These are phyloP conservation scores for Ogataea philodendri DNA, from an alignment of 805 yeast genomes.

Conservation along the genomic window DNA sequence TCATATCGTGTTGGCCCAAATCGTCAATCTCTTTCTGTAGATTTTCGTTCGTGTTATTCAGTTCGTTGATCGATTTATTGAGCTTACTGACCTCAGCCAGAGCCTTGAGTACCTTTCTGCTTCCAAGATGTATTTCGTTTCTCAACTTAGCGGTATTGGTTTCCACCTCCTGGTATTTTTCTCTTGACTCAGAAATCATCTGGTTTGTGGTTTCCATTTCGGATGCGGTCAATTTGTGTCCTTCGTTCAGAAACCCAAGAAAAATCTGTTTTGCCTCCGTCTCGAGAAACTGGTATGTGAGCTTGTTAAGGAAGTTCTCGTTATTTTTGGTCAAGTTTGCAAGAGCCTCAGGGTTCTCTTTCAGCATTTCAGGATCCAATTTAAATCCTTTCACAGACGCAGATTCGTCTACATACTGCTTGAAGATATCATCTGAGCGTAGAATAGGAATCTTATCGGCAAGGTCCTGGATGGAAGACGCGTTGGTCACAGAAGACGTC, in stretches of 20 bases:
- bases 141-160: constrained; percentile 22
- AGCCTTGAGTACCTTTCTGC: constrained; percentile 21
- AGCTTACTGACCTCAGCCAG: constrained; percentile 35
- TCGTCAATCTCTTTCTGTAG: constrained; percentile 31
- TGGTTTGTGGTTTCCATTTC: constrained; percentile 24
- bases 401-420: constrained; percentile 21
- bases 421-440: constrained; percentile 19
- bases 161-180: constrained; percentile 15
- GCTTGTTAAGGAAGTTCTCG: constrained; percentile 46
- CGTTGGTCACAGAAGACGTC: constrained; percentile 11
- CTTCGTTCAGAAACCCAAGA: constrained; percentile 47
- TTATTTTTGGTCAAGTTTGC: constrained; percentile 26
- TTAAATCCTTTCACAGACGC: constrained; percentile 16
- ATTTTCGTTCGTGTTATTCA: constrained; percentile 17
- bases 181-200: constrained; percentile 18
- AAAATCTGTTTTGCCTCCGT: constrained; percentile 72
- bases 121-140: constrained; percentile 18
- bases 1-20: constrained; percentile 24
- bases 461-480: constrained; percentile 21
- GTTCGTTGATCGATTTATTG: constrained; percentile 26
- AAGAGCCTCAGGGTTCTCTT: constrained; percentile 19
- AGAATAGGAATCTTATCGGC: constrained; percentile 21
- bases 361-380: constrained; percentile 15
- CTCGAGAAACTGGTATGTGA: constrained; percentile 65
- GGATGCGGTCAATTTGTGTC: constrained; percentile 23